Percentiles rank a stretch among this genome's conserved stretches.
phyloP scores from a whole-genome alignment of 176 grass and related monocot species.

The Oryza rufipogon region DNA sequence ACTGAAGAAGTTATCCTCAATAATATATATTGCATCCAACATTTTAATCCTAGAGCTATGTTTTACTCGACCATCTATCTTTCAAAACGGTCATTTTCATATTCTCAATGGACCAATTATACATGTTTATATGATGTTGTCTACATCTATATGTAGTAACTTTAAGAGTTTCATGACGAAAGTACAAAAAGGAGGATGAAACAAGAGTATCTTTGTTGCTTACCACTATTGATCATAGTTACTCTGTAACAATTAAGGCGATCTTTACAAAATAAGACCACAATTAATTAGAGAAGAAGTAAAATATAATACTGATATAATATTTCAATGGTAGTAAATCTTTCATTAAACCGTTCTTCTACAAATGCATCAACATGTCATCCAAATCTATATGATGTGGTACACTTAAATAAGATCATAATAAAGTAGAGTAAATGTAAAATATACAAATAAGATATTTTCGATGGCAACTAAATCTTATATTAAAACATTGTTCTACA shows the following conservation, averaged over 20 bases:
- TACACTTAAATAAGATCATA: background rate
- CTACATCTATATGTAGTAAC: background rate
- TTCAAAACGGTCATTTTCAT: background rate
- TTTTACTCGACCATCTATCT: background rate
- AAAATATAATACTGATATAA: too few relatives aligned
- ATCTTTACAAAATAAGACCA: background rate
- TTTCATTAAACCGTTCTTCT: background rate
- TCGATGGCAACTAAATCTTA: background rate
- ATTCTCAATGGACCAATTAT: background rate
- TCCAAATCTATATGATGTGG: background rate
- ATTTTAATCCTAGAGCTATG: background rate
- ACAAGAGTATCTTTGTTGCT: too few relatives aligned
- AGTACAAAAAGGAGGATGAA: background rate
- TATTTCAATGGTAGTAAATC: background rate
- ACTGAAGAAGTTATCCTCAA: too few relatives aligned
- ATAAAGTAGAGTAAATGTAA: background rate
- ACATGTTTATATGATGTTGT: background rate
- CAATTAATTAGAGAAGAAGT: background rate
- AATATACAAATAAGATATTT: background rate
- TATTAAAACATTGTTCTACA: background rate
- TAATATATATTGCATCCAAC: too few relatives aligned
- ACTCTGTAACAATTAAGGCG: background rate
- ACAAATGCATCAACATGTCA: background rate
- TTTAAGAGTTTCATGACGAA: background rate
- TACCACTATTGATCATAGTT: too few relatives aligned